Base-by-base conservation (phyloP, 2,329 filamentous ascomycete species). In the Cephalotrichum gorgonifer region DNA sequence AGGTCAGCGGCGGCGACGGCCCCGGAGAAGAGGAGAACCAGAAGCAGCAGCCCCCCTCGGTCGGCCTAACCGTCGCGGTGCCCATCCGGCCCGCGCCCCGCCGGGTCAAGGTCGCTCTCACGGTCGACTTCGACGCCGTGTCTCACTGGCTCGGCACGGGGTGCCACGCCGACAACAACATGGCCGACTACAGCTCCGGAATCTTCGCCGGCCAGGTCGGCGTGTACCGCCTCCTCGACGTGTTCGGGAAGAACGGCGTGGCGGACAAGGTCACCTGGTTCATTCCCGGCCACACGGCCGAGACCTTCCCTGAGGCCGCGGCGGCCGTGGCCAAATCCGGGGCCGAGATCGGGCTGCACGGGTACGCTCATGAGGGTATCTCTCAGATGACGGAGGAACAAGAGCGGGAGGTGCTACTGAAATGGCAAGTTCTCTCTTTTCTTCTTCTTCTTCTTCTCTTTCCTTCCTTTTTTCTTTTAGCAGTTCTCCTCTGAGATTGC, bases 81-180 rank as follows among this genome's bases (percentile, higher is more conserved):
- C n/a, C 47, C 11, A 7, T 41, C 20, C 26, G 27, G 9, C n/a
- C 33, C 8, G 23, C 11, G 35, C 43, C 50, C 14, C 55, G 53
- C 3, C 56, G 51, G 15, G 58, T 63, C 35, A 57, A 59, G 43
- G 51, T 62, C 15, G 57, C 57, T n/a, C 50, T 62, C 20, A 64
- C 57, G 6, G 57, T 68, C 27, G 74, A 78, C 57, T 77, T 78
- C 54, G 75, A 78, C 51, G 74, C 74, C 15, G 64, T 78, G 4
- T 73, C 71, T 2, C 70, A 70, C 47, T 77, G 69, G 69, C 63
- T 76, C 2, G 75, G 75, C n/a, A 76, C 74, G 3, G 71, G 72
- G n/a, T 58, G 62, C 28, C 64, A 73, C 50, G 65, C 68, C 1
- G 67, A 71, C 54, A 75, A 75, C 57, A 73, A 67, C 51, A 66